Base-by-base conservation (phyloP, 441 rosid genomes). In the Arabidopsis hybrid region DNA sequence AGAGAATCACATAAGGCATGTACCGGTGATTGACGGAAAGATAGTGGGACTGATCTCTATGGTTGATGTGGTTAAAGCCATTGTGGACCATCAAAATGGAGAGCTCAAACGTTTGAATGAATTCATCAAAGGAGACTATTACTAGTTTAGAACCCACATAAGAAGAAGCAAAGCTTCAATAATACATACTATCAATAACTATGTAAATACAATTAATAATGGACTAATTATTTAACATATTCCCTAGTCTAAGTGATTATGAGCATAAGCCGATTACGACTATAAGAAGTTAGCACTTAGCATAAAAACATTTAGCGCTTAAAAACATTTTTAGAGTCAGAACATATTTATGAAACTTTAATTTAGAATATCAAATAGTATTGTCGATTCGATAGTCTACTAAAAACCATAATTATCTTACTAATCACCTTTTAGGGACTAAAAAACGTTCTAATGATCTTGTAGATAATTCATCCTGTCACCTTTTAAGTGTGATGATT, bases 11-110 rank as follows among this genome's bases (percentile, higher is more conserved):
- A 84, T 94, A 57, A 81, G 95, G 17, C 97, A 94, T 70, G 89
- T 82, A 46, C 97, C 97, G 0, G 97, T 92, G 12, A 89, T 92
- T 49, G 89, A 92, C n/a, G 93, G 89, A 36, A 90, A 82, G 80
- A 83, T 94, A 46, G 89, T 86, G 0, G 99, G 99, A 60, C 83
- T 92, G 91, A 84, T 91, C 61, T 93, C 97, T 4, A 85, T 90
- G 4, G 95, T 84, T 42, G 95, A 89, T 73, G 95, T 90, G 9
- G 92, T 91, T 34, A 79, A 80, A 73, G 88, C 93, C n/a, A 87
- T 87, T 47, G 93, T 93, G 29, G 93, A 90, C 38, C 97, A 91
- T 79, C 96, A 93, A 74, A 80, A 55, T 14, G 86, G 92, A 40
- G 96, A 91, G 81, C 55, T 91, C 47, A 89, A 79, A 81, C 84